Base-by-base conservation (phyloP, 768 basidiomycete genomes). In the Phylloporus sp. region DNA sequence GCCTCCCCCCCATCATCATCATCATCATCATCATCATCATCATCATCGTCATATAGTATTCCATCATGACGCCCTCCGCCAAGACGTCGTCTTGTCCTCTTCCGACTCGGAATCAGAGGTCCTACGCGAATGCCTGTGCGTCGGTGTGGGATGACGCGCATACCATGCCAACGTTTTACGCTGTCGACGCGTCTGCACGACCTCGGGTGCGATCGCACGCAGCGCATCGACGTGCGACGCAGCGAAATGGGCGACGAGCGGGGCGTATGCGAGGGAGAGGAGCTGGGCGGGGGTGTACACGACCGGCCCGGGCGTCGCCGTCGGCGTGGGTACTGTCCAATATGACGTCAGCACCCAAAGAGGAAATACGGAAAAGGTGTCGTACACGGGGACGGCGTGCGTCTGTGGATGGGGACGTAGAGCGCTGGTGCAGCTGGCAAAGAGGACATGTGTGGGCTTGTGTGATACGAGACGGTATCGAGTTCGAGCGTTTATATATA, bases 371-470 rank as follows among this genome's bases (percentile, higher is more conserved):
- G n/a, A n/a, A n/a, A n/a, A n/a, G n/a, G n/a, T n/a, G n/a, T n/a
- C n/a, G n/a, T n/a, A n/a, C n/a, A n/a, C 4, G 59, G 57, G 2
- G 56, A 43, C 6, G 47, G 55, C 1, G 44, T 38, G 26, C 74
- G 69, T 50, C 62, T 69, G 41, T 76, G 73, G 0, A 75, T 47
- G 21, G 75, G 74, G 29, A 75, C 42, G 44, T 76, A 76, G 24
- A 69, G 58, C 8, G 15, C 26, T 27, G 53, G 33, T 26, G 60
- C 22, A 14, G 41, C 1, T 50, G 4, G 13, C 2, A 5, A 38
- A 5, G 57, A 58, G 31, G 67, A 61, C 65, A 69, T 66, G 31
- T 29, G 37, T 9, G 28, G 37, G 45, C 41, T 42, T 4, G n/a
- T 15, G 0, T 32, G 5, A n/a, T n/a, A n/a, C 15, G 31, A 4